Percentiles rank a stretch among this genome's conserved stretches.
Conservation (phyloP, 2,329 filamentous ascomycete genomes). For the Penicillium freii region DNA sequence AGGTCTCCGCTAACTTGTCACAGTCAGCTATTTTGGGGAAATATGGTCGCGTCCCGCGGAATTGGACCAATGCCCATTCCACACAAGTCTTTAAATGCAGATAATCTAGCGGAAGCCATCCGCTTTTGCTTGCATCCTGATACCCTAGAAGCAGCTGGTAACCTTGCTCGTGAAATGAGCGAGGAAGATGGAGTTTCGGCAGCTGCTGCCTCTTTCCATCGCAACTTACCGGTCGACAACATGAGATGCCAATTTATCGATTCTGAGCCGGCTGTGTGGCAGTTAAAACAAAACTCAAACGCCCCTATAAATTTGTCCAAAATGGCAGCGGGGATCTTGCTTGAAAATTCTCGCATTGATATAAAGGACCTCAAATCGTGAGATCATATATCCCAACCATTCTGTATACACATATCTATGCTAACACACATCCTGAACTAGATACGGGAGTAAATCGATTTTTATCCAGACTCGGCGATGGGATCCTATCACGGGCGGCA, state of each 20-base stretch:
- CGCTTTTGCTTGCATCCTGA: conserved; percentile 41
- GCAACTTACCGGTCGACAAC: conserved; percentile 22
- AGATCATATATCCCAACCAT: neutral
- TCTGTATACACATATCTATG: neutral
- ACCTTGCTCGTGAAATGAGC: conserved; percentile 41
- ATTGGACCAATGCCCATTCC: conserved; percentile 51
- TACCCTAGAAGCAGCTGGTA: conserved; percentile 35
- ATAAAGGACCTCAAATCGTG: conserved; percentile 17
- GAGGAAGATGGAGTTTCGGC: conserved; percentile 41
- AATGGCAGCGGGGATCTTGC: conserved; percentile 19
- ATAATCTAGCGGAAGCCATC: conserved; percentile 49
- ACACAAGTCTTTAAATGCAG: conserved; percentile 44
- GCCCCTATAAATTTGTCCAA: conserved; percentile 19
- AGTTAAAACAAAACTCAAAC: conserved; percentile 2
- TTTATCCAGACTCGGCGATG: conserved; percentile 33
- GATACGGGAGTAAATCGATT: conserved; percentile 26
- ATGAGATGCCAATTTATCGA: conserved; percentile 25
- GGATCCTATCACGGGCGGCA: conserved; percentile 30
- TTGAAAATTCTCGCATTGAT: conserved; percentile 20
- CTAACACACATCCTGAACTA: neutral
- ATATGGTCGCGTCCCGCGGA: conserved; percentile 50
- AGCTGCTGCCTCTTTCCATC: conserved; percentile 48
- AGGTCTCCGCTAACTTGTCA: neutral
- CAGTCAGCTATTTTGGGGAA: conserved; percentile 53
- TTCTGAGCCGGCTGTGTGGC: conserved; percentile 30